Conservation (phyloP, 129 eudicot genomes). For the Helichrysum umbraculigerum region DNA sequence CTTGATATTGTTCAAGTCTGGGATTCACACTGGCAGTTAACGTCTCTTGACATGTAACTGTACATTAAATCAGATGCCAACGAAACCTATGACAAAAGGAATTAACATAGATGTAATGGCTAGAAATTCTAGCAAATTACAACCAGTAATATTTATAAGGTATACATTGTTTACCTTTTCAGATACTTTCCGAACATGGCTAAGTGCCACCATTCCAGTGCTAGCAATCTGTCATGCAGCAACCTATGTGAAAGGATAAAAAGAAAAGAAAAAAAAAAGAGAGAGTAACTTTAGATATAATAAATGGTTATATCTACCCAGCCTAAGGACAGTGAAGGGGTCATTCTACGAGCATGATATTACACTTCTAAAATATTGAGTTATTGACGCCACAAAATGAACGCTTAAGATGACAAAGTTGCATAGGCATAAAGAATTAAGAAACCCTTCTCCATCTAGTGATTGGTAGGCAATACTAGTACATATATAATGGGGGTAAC, state of each 20-base stretch:
- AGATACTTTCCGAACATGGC: slow-evolving; percentile 77
- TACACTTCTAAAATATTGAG: neutral
- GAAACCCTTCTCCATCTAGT: neutral
- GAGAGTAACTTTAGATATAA: no score
- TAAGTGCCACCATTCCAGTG: slow-evolving; percentile 83
- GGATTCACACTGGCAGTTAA: no score
- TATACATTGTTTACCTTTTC: slow-evolving; percentile 49
- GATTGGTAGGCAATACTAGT: neutral
- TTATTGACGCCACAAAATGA: neutral
- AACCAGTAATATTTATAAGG: neutral
- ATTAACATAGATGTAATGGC: neutral
- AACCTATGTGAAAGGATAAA: no score
- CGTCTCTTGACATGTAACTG: slow-evolving; percentile 76
- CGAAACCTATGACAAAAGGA: slow-evolving; percentile 24
- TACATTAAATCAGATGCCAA: slow-evolving; percentile 67
- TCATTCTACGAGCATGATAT: slow-evolving; percentile 54
- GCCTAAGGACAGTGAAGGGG: slow-evolving; percentile 38
- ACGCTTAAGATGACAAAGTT: neutral
- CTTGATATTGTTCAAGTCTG: no score
- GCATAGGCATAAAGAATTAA: neutral
- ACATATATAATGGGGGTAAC: no score
- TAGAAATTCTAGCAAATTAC: neutral
- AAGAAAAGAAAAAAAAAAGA: no score
- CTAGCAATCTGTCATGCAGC: slow-evolving; percentile 47
- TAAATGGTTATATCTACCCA: no score